Evolutionary conservation across 495 filamentous ascomycete genomes (phyloP).

Genomic region (Tuber brumale): DNA sequence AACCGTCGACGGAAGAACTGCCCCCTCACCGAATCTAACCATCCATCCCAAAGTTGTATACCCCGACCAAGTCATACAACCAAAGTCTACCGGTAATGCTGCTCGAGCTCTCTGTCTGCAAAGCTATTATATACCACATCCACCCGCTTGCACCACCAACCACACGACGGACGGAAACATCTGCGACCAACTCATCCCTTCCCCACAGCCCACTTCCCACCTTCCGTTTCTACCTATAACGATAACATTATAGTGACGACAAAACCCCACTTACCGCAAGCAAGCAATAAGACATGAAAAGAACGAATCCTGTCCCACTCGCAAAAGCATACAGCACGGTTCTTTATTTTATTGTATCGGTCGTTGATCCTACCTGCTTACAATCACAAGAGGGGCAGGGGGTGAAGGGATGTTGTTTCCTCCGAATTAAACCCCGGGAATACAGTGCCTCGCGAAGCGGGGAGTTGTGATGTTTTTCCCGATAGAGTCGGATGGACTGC

Average conservation of each 20-base stretch:
- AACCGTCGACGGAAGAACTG: neutral
- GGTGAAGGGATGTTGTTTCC: neutral
- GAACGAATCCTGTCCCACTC: neutral
- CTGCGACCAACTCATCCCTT: neutral
- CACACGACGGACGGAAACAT: neutral
- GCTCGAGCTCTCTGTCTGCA: neutral
- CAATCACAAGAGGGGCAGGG: neutral
- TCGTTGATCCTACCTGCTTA: neutral
- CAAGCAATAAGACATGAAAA: neutral
- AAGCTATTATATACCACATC: neutral
- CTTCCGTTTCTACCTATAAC: neutral
- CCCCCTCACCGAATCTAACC: neutral
- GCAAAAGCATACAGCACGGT: neutral
- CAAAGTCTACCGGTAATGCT: neutral
- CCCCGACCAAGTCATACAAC: neutral
- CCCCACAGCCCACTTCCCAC: neutral
- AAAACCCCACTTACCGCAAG: neutral
- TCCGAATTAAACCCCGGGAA: neutral
- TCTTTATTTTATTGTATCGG: neutral
- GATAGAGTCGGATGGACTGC: neutral
- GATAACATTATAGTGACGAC: neutral
- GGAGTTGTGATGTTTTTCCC: neutral
- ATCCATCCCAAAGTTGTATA: neutral
- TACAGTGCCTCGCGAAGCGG: neutral
- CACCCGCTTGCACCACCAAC: neutral